Percentiles rank a stretch among this genome's conserved stretches.
Conservation (phyloP, 2,329 filamentous ascomycete species). For the Phaeosphaeria sp. region DNA sequence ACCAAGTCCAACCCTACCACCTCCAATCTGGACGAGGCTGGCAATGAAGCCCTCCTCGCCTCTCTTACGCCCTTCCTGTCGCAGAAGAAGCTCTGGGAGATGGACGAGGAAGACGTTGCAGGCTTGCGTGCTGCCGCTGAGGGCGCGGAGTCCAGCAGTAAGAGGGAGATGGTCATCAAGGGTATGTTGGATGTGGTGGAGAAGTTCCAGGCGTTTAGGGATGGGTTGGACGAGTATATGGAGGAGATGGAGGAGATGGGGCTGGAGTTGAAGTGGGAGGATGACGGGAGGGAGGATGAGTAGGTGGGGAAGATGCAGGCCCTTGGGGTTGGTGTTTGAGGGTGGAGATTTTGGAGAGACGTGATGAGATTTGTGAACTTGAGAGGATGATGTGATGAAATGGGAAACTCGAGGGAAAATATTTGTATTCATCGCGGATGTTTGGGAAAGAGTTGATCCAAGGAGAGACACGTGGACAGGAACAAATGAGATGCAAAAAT, state of each 20-base stretch:
- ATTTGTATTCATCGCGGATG: not conserved
- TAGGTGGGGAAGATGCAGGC: not conserved
- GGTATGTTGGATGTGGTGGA: not conserved
- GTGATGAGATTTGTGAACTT: not conserved
- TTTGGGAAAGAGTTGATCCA: not conserved
- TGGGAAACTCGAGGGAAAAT: no score
- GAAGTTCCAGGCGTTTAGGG: constrained; percentile 1
- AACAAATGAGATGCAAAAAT: not conserved
- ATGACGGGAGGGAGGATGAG: not conserved
- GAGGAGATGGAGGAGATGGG: not conserved
- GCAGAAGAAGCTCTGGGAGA: not conserved
- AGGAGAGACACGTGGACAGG: not conserved
- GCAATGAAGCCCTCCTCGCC: not conserved
- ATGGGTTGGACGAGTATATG: not conserved
- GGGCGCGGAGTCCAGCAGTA: not conserved
- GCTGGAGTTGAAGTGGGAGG: not conserved
- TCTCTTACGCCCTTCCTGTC: not conserved
- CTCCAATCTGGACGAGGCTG: not conserved
- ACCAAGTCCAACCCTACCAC: not conserved
- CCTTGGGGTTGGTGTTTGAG: not conserved
- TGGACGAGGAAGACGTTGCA: not conserved
- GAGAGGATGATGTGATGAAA: not conserved
- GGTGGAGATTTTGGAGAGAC: not conserved
- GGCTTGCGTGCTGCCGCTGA: not conserved
- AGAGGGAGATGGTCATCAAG: not conserved